Conservation (phyloP, 495 filamentous ascomycete species). For the Neurospora africana region DNA sequence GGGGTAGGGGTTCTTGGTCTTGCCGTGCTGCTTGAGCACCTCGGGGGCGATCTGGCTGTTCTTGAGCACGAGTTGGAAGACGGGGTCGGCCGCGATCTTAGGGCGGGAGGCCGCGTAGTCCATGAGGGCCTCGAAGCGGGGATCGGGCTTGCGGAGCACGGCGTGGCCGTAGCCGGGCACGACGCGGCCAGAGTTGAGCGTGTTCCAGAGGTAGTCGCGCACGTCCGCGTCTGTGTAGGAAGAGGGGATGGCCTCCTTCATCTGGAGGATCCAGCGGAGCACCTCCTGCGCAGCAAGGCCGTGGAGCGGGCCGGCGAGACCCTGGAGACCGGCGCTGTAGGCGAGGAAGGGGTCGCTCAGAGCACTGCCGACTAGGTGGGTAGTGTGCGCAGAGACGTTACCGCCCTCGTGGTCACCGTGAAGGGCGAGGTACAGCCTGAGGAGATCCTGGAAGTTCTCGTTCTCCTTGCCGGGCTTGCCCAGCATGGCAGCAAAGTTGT, state of each 20-base stretch:
- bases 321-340: constrained; percentile 91
- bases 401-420: constrained; percentile 98
- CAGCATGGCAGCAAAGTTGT: constrained; percentile 96
- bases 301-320: constrained; percentile 75
- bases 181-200: constrained; percentile 87
- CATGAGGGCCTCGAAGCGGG: constrained; percentile 91
- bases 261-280: constrained; percentile 86
- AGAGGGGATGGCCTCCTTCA: constrained; percentile 78
- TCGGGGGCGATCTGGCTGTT: constrained; percentile 68
- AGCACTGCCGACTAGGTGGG: constrained; percentile 92
- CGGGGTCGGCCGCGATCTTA: constrained; percentile 74
- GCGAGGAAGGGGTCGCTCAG: constrained; percentile 91
- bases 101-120: constrained; percentile 80
- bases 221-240: constrained; percentile 70
- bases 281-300: constrained; percentile 93
- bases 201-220: constrained; percentile 80
- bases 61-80: constrained; percentile 87
- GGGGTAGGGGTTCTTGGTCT: constrained; percentile 97
- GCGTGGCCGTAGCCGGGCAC: constrained; percentile 98
- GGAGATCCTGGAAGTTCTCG: constrained; percentile 88
- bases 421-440: constrained; percentile 86
- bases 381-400: constrained; percentile 95
- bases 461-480: constrained; percentile 79
- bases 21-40: constrained; percentile 86
- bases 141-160: constrained; percentile 93